phyloP scores from a whole-genome alignment of 768 basidiomycete genomes.

The Nevesoporus exiguus region DNA sequence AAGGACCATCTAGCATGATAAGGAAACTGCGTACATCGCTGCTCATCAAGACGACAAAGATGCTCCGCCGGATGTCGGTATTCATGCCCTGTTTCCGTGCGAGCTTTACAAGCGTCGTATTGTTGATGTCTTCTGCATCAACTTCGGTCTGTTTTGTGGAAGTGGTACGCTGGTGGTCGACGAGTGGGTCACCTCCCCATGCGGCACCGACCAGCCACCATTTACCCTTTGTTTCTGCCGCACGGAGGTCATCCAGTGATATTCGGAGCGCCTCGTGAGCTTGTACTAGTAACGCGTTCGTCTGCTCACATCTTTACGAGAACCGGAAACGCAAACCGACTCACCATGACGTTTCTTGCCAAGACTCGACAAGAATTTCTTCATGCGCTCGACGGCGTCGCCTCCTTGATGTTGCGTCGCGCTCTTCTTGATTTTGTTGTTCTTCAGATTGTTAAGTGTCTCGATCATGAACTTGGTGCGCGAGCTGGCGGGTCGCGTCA shows the following conservation, averaged over 20 bases:
- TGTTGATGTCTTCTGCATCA: conserved; percentile 29
- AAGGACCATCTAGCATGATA: background rate
- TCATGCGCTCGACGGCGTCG: conserved; percentile 81
- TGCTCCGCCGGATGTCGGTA: conserved; percentile 86
- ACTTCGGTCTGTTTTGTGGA: conserved; percentile 21
- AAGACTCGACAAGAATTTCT: conserved; percentile 76
- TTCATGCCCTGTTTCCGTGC: conserved; percentile 98
- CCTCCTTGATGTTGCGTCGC: conserved; percentile 65
- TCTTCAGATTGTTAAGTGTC: conserved; percentile 87
- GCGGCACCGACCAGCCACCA: conserved; percentile 99
- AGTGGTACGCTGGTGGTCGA: conserved; percentile 54
- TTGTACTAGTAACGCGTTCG: conserved; percentile 50
- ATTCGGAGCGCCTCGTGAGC: conserved; percentile 85
- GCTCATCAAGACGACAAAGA: conserved; percentile 94
- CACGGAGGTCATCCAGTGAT: conserved; percentile 78
- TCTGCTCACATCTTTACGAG: background rate
- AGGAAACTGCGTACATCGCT: conserved; percentile 64
- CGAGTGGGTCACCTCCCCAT: conserved; percentile 89
- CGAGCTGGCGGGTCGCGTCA: conserved; percentile 49
- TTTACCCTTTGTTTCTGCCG: conserved; percentile 84
- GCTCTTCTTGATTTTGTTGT: conserved; percentile 74
- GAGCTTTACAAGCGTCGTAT: conserved; percentile 61
- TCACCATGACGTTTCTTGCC: conserved; percentile 74
- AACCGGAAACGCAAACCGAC: background rate
- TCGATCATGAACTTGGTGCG: conserved; percentile 96